Base-by-base conservation (phyloP, 495 filamentous ascomycete genomes). In the Talaromyces nanjingensis region DNA sequence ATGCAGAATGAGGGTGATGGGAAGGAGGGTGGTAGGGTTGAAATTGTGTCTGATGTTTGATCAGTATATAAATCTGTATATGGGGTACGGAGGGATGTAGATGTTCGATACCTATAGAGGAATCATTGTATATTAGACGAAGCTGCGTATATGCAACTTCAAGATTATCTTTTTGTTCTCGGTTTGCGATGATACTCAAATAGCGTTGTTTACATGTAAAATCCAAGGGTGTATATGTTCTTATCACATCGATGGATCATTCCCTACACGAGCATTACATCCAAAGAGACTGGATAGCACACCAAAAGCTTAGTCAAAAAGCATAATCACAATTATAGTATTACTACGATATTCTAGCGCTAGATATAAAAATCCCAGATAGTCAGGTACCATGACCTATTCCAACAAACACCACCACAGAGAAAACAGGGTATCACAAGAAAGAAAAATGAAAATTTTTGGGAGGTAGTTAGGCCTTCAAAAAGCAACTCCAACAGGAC, bases 401-500 rank as follows among this genome's bases (percentile, higher is more conserved):
- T 49, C 45, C 45, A 49, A 20, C 45, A 49, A 49, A 59, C 53
- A 24, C 4, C 22, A 37, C 56, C 4, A 33, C 24, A 37, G 33
- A 37, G 33, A 33, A 59, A 12, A 59, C 29, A 29, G 53, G 53
- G 56, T 37, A 31, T 59, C 56, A 59, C 56, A 37, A 22, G 11
- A 22, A 25, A 33, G 1, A 12, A 33, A 34, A 59, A 59, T 6
- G 5, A 20, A 20, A 39, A 22, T 7, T 31, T 31, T 31, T 31
- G 6, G 6, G 29, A 31, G 29, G 29, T 31, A 31, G 6, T 31
- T 5, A 7, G 29, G 6, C 29, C 6, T 7, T 71, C 64, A 79
- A 60, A 76, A 79, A 22, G 76, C 76, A 16, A 79, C 18, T 47
- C 76, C 76, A 33, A 79, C 72, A 18, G 67, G 63, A 9, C 73